Base-by-base conservation (phyloP, 2,329 filamentous ascomycete genomes). In the Alternaria brassicae region DNA sequence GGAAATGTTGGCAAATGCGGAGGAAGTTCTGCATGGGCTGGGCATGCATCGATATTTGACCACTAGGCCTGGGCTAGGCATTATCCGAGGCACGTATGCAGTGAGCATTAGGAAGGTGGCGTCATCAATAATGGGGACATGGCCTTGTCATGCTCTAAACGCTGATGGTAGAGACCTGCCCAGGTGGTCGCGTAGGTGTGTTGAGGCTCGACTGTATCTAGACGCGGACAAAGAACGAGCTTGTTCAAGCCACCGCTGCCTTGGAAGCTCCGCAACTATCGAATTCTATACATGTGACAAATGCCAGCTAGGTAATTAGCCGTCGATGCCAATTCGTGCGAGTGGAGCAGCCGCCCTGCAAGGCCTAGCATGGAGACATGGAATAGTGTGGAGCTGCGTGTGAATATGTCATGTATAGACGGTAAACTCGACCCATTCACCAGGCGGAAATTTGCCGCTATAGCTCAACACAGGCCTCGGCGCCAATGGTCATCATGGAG, bases 41-140 rank as follows among this genome's bases (percentile, higher is more conserved):
- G 34, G 39, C 47, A 44, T 63, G 57, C 47, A 41, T 61, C 47
- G 55, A 52, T 53, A 56, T 54, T 49, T 53, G 54, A 54, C 37
- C 27, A 32, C 34, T 27, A 28, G 36, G 48, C 40, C 37, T 53
- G 56, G 42, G 32, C 45, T 50, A 47, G 57, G 51, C 55, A 21
- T 21, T 53, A 52, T 53, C 40, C 51, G 48, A 58, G 58, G 53
- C 57, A 58, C 45, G 51, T 44, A 56, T 17, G 12, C 42, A 34
- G 54, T 47, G 49, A 52, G 44, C 47, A 45, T 37, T 37, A 40
- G 44, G 60, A 58, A 41, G 27, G 48, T 50, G 56, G 57, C 52
- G 62, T 53, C 53, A 28, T 56, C 36, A 56, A 17, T 13, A 21
- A 40, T 23, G 19, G 44, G 15, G 44, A 19, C 27, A 32, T 32